Base-by-base conservation (phyloP, 78 protist genomes). In the Chrysochromulina parva region DNA sequence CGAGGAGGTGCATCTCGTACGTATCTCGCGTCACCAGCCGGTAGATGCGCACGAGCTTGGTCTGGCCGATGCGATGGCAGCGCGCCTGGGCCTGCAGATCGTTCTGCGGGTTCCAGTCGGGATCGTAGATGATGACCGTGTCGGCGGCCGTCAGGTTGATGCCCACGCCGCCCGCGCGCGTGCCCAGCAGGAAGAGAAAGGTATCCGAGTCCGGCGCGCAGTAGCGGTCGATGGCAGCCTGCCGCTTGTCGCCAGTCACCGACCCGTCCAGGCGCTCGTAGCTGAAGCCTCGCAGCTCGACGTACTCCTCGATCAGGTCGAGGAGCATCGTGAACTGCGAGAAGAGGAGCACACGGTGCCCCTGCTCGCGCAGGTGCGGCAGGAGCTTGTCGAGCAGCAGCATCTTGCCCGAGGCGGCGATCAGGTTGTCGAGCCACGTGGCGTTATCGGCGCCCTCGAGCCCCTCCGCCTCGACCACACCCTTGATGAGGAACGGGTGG, bases 151-250 rank as follows among this genome's bases (percentile, higher is more conserved):
- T 96, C 57, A 99, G 92, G 62, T 98, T 99, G 94, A 99, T 97
- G 58, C 99, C 99, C 7, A 98, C 94, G 65, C 99, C 99, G 55
- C 99, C 99, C 0, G 99, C 99, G 28, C 99, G 93, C 1, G 99
- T 98, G 17, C 98, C 94, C 26, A 98, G 84, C n/a, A 98, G 90
- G 89, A 97, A 98, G 28, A 94, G 76, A 66, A 95, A 95, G 52
- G 81, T 87, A 11, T 57, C 71, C 65, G 28, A 11, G 54, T 55
- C 74, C 52, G 81, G 55, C 48, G 38, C 38, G 28, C 48, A 74
- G 90, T 97, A 98, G 38, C 96, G 38, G 38, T 38, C 38, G 38
- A 38, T 38, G 38, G 38, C 38, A 38, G 38, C 38, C 76, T 94
- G 88, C 28, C 98, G 92, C 58, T 58, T 69, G n/a, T 95, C 97